phyloP scores from a whole-genome alignment of 768 basidiomycete genomes.

The Lentinula sp. region DNA sequence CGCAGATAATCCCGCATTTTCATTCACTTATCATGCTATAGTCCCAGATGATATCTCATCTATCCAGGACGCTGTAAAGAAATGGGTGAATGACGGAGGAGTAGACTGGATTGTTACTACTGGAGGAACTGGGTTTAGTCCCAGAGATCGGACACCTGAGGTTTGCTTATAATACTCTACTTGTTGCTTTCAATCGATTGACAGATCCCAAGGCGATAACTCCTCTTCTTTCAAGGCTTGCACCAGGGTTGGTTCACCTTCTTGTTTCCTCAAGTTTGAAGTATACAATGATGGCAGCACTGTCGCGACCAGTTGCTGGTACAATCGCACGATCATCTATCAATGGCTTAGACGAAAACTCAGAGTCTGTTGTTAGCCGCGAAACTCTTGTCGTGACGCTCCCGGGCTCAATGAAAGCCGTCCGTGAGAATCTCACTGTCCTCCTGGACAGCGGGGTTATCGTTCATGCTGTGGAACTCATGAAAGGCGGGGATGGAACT shows the following conservation, averaged over 20 bases:
- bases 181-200: not conserved
- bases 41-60: constrained; percentile 59
- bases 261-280: constrained; percentile 62
- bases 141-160: constrained; percentile 80
- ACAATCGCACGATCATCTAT: constrained; percentile 28
- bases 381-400: constrained; percentile 71
- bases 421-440: constrained; percentile 67
- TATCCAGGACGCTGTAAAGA: constrained; percentile 43
- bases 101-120: constrained; percentile 77
- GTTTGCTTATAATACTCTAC: constrained; percentile 25
- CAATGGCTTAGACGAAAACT: not conserved
- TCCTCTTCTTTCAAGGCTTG: constrained; percentile 59
- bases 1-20: constrained; percentile 22
- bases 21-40: constrained; percentile 32
- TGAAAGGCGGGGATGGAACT: constrained; percentile 61
- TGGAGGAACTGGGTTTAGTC: constrained; percentile 85
- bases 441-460: constrained; percentile 55
- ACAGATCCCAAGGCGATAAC: constrained; percentile 42
- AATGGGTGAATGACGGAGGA: constrained; percentile 35
- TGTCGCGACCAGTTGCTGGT: constrained; percentile 81
- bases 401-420: constrained; percentile 83
- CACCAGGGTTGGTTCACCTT: constrained; percentile 71
- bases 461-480: constrained; percentile 66
- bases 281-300: constrained; percentile 73
- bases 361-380: constrained; percentile 12